A percentile compares a stretch with the other conserved stretches of the same genome.
Conservation (phyloP, 2,329 filamentous ascomycete genomes). For the Cytospora chrysosperma region DNA sequence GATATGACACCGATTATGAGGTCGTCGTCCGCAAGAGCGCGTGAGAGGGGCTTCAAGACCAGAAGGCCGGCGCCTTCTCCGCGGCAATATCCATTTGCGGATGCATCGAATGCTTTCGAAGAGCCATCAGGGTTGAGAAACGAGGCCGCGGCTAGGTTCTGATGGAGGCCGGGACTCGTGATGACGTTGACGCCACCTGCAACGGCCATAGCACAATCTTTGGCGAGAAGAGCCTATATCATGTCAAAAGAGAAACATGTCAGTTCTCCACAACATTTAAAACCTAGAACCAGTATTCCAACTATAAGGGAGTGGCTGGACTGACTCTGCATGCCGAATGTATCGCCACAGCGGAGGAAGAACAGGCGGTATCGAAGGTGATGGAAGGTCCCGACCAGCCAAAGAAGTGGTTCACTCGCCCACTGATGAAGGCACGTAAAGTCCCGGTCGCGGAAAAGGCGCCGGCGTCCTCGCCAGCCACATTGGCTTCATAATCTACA, state of each 20-base stretch:
- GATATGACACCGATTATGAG: constrained; percentile 45
- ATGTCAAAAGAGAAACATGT: no score
- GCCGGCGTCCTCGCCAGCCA: constrained; percentile 5
- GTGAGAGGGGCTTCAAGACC: constrained; percentile 49
- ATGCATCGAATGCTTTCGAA: constrained; percentile 44
- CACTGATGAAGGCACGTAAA: constrained; percentile 33
- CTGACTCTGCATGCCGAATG: constrained; percentile 32
- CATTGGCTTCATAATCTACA: constrained; percentile 18
- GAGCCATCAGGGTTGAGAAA: constrained; percentile 47
- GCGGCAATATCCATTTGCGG: constrained; percentile 54
- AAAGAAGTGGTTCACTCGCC: constrained; percentile 42
- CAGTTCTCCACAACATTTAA: no score
- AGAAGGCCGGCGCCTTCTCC: constrained; percentile 49
- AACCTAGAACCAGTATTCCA: no score
- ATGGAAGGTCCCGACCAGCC: constrained; percentile 42
- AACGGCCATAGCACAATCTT: constrained; percentile 36
- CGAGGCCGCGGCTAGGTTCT: constrained; percentile 36
- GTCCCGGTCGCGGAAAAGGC: constrained; percentile 12
- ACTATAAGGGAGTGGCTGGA: no score
- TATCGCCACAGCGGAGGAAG: constrained; percentile 37
- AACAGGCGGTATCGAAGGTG: constrained; percentile 41
- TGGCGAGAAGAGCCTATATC: constrained; percentile 26
- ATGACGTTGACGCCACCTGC: constrained; percentile 43
- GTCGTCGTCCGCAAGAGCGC: constrained; percentile 52
- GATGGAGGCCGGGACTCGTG: constrained; percentile 30